Base-by-base conservation (phyloP, 305 asterid genomes). In the Ruellia speciosa region DNA sequence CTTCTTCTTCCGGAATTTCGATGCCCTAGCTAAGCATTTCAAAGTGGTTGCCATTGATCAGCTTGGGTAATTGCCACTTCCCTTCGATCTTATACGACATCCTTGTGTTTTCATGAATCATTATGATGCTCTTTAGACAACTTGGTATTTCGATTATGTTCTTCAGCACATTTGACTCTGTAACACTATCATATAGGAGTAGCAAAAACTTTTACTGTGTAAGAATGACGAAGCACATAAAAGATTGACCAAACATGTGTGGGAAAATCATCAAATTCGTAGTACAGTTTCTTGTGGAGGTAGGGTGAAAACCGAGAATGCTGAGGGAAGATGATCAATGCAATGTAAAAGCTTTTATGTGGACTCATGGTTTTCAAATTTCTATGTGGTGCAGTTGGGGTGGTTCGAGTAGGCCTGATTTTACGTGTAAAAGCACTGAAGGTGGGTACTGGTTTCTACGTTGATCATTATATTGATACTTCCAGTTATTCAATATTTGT, bases 371-470 rank as follows among this genome's bases (percentile, higher is more conserved):
- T 54, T 15, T 14, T 35, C 28, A 15, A 37, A 55, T 34, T 49
- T 24, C 54, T 20, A 52, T 52, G 34, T 64, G 53, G 20, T 76
- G 80, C 93, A 86, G 93, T 49, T 86, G 95, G 95, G 95, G 95
- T 65, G 95, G 93, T 73, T 86, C 95, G 37, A 83, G 93, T 69
- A 77, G 93, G 66, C 93, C 95, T 39, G 93, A 86, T 64, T 86
- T 86, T 76, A 74, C 83, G 9, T 86, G 95, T 71, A 81, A 67
- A 79, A 86, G 86, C 73, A 86, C 93, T 49, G 90, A 79, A 83
- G 95, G 95, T 83, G 31, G 31, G 31, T 24, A 24, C 31, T 24
- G 31, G 31, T 24, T 24, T 24, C 31, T 24, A 1, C 4, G 4
- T 4, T 24, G 31, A 24, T 24, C 3, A 24, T 24, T 2, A 24